These are phyloP conservation scores for Chlorella sp. DNA, from an alignment of 139 green algal genomes.

Conservation along the genomic window DNA sequence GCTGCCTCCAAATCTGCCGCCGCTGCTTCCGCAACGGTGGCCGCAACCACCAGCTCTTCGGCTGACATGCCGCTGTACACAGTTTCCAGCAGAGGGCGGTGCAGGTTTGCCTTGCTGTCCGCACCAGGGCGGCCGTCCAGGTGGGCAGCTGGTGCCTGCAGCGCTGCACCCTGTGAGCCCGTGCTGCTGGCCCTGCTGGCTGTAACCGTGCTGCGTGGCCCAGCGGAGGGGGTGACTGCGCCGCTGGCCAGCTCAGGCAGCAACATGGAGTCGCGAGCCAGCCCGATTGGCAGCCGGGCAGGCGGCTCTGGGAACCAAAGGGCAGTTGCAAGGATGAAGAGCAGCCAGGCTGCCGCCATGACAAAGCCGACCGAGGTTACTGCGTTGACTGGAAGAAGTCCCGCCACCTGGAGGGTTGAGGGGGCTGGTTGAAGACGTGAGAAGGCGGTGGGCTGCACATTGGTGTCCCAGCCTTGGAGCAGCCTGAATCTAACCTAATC, in stretches of 20 bases:
- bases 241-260: background rate
- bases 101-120: background rate
- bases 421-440: background rate
- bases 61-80: background rate
- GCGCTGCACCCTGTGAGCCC: too few relatives aligned
- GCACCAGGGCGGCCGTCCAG: background rate
- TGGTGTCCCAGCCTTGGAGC: too few relatives aligned
- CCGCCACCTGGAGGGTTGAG: background rate
- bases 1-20: background rate
- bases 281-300: slow-evolving; percentile 1
- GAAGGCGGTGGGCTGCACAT: too few relatives aligned
- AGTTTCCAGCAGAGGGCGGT: background rate
- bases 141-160: background rate
- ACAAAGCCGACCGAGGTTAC: slow-evolving; percentile 54
- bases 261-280: background rate
- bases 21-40: background rate
- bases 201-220: background rate
- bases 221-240: background rate
- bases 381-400: slow-evolving; percentile 53
- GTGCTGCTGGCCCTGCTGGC: background rate
- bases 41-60: background rate
- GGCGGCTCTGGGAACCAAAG: slow-evolving; percentile 53
- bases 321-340: slow-evolving; percentile 40
- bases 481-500: too few relatives aligned
- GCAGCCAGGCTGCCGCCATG: slow-evolving; percentile 55